phyloP scores from a whole-genome alignment of 2,329 filamentous ascomycete genomes.

The Aspergillus awamori region DNA sequence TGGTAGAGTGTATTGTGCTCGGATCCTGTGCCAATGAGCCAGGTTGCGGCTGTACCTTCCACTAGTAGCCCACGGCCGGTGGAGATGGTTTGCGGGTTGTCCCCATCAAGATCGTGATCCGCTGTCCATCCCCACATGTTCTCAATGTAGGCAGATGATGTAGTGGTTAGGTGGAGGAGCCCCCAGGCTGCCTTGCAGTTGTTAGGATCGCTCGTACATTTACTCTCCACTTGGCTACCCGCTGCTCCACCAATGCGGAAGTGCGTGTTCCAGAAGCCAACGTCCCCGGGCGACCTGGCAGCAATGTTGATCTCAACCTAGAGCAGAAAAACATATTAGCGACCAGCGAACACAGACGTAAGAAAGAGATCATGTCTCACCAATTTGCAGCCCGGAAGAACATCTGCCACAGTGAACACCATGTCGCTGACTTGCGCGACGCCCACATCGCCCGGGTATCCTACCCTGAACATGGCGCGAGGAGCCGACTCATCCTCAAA shows the following conservation, averaged over 20 bases:
- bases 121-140: conserved; percentile 56
- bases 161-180: conserved; percentile 53
- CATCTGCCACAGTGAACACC: conserved; percentile 53
- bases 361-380: conserved; percentile 8
- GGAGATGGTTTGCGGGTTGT: conserved; percentile 32
- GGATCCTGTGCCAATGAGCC: conserved; percentile 51
- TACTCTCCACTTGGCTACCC: conserved; percentile 42
- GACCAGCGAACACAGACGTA: not conserved
- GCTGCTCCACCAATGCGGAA: conserved; percentile 52
- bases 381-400: conserved; percentile 48
- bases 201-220: conserved; percentile 37
- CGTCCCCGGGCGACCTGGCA: conserved; percentile 50
- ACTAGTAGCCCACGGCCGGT: conserved; percentile 46
- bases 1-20: conserved; percentile 54
- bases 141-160: conserved; percentile 56
- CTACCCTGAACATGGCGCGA: conserved; percentile 54
- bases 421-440: conserved; percentile 55
- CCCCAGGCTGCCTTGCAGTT: conserved; percentile 53
- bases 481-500: conserved; percentile 51
- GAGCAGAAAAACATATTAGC: not conserved
- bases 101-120: conserved; percentile 53
- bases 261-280: conserved; percentile 55
- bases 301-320: conserved; percentile 55
- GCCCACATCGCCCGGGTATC: conserved; percentile 52
- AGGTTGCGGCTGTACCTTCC: conserved; percentile 47